Percentiles rank a stretch among this genome's conserved stretches.
phyloP scores from a whole-genome alignment of 306 rosid genomes.

The Styphnolobium japonicum region DNA sequence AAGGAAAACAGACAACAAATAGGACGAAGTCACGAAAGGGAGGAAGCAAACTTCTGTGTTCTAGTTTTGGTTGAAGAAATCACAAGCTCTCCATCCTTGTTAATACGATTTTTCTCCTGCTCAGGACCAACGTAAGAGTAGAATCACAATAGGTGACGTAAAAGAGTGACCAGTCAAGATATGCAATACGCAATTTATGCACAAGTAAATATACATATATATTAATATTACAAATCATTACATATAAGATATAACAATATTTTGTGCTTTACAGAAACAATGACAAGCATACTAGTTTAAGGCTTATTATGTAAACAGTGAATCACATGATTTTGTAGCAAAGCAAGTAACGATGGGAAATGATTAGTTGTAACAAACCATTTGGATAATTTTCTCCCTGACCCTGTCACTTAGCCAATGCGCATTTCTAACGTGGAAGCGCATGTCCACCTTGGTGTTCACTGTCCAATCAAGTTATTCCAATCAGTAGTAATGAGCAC shows the following conservation, averaged over 20 bases:
- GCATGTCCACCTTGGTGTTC: slow-evolving; percentile 98
- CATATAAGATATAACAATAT: not conserved
- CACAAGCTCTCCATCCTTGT: slow-evolving; percentile 95
- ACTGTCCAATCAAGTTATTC: slow-evolving; percentile 45
- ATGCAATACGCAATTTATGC: not conserved
- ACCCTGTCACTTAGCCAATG: slow-evolving; percentile 77
- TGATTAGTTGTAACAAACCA: slow-evolving; percentile 44
- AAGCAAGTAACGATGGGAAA: not conserved
- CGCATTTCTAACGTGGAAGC: slow-evolving; percentile 79
- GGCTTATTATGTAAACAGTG: slow-evolving; percentile 8
- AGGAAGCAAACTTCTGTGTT: slow-evolving; percentile 73
- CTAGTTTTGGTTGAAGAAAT: slow-evolving; percentile 92
- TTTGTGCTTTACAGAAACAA: not conserved
- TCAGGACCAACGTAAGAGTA: slow-evolving; percentile 24
- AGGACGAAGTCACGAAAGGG: slow-evolving; percentile 22
- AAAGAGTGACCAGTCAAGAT: not conserved
- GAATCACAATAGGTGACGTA: not conserved
- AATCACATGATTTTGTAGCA: not conserved
- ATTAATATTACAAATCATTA: not conserved
- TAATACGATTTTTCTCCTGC: slow-evolving; percentile 93
- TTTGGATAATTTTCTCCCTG: slow-evolving; percentile 78
- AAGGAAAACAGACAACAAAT: slow-evolving; percentile 11
- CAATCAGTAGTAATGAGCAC: not conserved
- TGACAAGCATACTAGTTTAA: not conserved
- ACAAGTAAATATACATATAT: not conserved